Percentiles rank a stretch among this genome's conserved stretches.
Conservation (phyloP, 164 flowering plant genomes). For the Berberis thunbergii region DNA sequence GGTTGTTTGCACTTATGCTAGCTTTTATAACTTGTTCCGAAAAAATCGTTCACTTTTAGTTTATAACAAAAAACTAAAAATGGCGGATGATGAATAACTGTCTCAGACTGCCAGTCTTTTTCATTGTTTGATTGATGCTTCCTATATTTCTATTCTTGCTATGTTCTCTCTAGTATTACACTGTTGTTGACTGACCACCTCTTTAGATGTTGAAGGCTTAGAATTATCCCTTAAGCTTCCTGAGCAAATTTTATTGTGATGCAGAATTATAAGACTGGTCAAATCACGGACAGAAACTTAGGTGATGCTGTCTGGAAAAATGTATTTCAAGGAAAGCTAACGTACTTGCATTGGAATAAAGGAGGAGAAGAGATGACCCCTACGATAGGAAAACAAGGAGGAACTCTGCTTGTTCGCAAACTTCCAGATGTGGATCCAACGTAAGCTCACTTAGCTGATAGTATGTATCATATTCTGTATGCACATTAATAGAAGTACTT, state of each 20-base stretch:
- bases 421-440: constrained; percentile 54
- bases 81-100: too few relatives aligned
- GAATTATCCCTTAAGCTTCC: neutral
- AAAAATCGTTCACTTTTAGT: too few relatives aligned
- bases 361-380: constrained; percentile 76
- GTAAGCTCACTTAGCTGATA: constrained; percentile 29
- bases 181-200: neutral
- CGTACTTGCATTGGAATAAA: constrained; percentile 72
- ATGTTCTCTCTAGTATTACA: neutral
- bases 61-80: too few relatives aligned
- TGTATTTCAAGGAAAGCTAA: constrained; percentile 65
- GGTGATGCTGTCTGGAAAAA: constrained; percentile 42
- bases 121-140: too few relatives aligned
- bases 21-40: too few relatives aligned
- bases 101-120: too few relatives aligned
- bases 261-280: constrained; percentile 55
- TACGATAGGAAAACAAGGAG: constrained; percentile 41
- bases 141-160: too few relatives aligned
- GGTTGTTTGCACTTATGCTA: too few relatives aligned
- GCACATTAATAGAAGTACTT: too few relatives aligned
- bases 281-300: constrained; percentile 36
- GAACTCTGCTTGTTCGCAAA: constrained; percentile 88
- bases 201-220: neutral
- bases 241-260: constrained; percentile 5
- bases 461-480: neutral